Base-by-base conservation (phyloP, 164 flowering plant genomes). In the Vitis cinerea region DNA sequence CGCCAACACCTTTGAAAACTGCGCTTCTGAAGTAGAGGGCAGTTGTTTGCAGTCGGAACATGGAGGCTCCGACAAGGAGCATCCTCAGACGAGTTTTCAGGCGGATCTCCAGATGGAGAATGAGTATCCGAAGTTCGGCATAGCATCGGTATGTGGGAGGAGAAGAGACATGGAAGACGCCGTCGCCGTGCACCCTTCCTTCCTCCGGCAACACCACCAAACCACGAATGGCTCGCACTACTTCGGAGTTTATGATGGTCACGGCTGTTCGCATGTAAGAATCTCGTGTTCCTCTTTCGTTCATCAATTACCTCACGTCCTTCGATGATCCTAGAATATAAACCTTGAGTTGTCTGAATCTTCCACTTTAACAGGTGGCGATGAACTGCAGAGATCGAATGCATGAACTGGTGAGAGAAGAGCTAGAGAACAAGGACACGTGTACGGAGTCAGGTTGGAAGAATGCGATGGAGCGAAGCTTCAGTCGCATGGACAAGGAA, bases 191-290 rank as follows among this genome's bases (percentile, higher is more conserved):
- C 83, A 82, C 29, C 90, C 88, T 0, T 83, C 71, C 8, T 83
- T 91, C 67, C 72, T 16, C 72, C 49, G 44, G 23, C 31, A 50
- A 1, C 49, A 47, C 1, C 16, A 15, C 0, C 70, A 23, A 1
- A n/a, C 50, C 15, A 11, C 30, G 10, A 8, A 63, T 12, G 78
- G 56, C 3, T 54, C 80, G 15, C 94, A 91, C 72, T 93, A 75
- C 70, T 93, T 75, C 59, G 98, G 86, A 1, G 94, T 93, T 11
- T 94, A 84, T 78, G 98, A 94, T 71, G 98, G 98, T 55, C 98
- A 94, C 60, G 98, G 98, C 7, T 94, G 98, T 78, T 94, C 98
- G 56, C 97, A 94, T 75, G 97, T 91, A 87, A 64, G 67, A 37
- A 9, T 15, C 13, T 14, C 19, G 3, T 62, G 29, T 17, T 47